These are phyloP conservation scores for Leptoxyphium fumago DNA, from an alignment of 2,329 filamentous ascomycete genomes.

Conservation along the genomic window DNA sequence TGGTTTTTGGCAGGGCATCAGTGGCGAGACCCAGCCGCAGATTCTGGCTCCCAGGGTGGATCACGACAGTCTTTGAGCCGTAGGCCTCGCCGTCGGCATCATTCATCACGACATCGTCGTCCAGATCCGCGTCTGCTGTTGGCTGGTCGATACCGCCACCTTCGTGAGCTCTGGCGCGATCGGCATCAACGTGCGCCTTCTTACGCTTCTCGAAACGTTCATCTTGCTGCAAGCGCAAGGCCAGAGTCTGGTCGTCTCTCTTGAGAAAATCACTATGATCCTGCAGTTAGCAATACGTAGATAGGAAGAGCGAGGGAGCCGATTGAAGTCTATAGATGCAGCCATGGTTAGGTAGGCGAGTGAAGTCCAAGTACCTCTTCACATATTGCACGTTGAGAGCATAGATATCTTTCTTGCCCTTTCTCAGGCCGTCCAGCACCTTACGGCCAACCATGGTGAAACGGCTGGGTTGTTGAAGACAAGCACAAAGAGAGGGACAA, in stretches of 20 bases:
- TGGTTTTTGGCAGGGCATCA: slow-evolving; percentile 83
- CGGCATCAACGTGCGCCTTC: slow-evolving; percentile 73
- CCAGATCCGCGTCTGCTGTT: slow-evolving; percentile 15
- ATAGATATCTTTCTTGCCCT: slow-evolving; percentile 21
- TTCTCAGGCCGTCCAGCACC: slow-evolving; percentile 16
- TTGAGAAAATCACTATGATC: slow-evolving; percentile 78
- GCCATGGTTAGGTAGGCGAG: background rate
- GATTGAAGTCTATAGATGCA: background rate
- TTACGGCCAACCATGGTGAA: slow-evolving; percentile 16
- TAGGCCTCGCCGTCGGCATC: slow-evolving; percentile 46
- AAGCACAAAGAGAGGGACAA: background rate
- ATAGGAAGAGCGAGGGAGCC: background rate
- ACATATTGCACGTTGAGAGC: slow-evolving; percentile 21
- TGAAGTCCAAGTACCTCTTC: slow-evolving; percentile 12
- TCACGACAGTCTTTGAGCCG: slow-evolving; percentile 82
- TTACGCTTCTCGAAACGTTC: slow-evolving; percentile 71
- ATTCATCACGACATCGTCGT: slow-evolving; percentile 41
- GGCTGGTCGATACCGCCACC: slow-evolving; percentile 23
- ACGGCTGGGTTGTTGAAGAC: background rate
- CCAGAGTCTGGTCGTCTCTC: slow-evolving; percentile 89
- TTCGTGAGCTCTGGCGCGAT: slow-evolving; percentile 66
- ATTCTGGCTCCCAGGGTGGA: slow-evolving; percentile 92
- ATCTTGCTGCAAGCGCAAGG: slow-evolving; percentile 75
- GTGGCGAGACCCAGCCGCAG: slow-evolving; percentile 88
- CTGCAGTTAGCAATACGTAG: too few species aligned